phyloP scores from a whole-genome alignment of 2,329 filamentous ascomycete genomes.

The Colletotrichum endophyticum region DNA sequence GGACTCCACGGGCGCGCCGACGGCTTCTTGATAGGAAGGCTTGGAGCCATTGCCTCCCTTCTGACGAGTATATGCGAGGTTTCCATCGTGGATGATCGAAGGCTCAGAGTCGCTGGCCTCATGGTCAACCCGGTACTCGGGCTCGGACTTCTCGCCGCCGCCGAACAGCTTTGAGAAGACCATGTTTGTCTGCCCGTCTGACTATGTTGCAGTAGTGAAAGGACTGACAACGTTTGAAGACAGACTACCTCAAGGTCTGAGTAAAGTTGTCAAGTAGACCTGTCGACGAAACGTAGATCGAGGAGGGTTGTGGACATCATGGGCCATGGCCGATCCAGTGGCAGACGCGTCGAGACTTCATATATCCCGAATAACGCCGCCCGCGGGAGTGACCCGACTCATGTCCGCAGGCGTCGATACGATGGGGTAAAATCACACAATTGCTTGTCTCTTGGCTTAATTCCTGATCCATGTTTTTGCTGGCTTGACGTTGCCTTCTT shows the following conservation, averaged over 20 bases:
- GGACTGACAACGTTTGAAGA: background rate
- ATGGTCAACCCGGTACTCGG: background rate
- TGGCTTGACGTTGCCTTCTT: background rate
- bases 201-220: background rate
- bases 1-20: slow-evolving; percentile 65
- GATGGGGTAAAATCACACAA: slow-evolving; percentile 14
- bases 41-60: slow-evolving; percentile 53
- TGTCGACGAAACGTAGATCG: background rate
- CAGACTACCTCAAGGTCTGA: background rate
- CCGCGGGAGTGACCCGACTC: background rate
- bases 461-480: background rate
- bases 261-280: background rate
- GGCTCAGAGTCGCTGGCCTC: slow-evolving; percentile 28
- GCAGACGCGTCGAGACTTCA: background rate
- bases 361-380: background rate
- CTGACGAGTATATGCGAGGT: slow-evolving; percentile 45
- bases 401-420: background rate
- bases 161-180: slow-evolving; percentile 11
- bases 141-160: background rate
- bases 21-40: slow-evolving; percentile 63
- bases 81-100: slow-evolving; percentile 39
- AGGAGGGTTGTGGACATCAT: background rate
- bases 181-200: background rate
- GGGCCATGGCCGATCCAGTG: rapidly evolving
- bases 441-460: slow-evolving; percentile 1